These are phyloP conservation scores for Perilla frutescens DNA, from an alignment of 257 asterid species.

Conservation along the genomic window DNA sequence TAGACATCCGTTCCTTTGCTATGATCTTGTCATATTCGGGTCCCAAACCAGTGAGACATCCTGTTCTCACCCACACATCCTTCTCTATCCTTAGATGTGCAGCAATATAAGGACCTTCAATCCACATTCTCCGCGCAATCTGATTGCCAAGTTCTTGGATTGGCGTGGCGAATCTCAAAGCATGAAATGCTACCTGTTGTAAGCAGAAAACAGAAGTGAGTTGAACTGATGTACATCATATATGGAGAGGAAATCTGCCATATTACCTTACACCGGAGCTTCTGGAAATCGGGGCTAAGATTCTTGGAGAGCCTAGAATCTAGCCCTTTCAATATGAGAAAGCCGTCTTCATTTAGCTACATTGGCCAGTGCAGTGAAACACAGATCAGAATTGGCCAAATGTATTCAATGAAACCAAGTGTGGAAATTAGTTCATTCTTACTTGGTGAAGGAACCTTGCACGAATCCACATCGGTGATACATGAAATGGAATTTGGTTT, in stretches of 20 bases:
- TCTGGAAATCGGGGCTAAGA: slow-evolving; percentile 69
- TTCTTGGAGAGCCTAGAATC: slow-evolving; percentile 73
- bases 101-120: slow-evolving; percentile 66
- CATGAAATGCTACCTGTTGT: slow-evolving; percentile 67
- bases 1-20: slow-evolving; percentile 47
- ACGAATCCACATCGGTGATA: slow-evolving; percentile 66
- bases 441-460: slow-evolving; percentile 62
- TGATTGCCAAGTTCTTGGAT: slow-evolving; percentile 54
- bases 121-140: slow-evolving; percentile 73
- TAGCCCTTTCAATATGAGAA: slow-evolving; percentile 64
- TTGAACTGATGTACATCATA: too few relatives aligned
- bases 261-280: slow-evolving; percentile 65
- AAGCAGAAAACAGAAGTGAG: background rate
- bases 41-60: slow-evolving; percentile 62
- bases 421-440: slow-evolving; percentile 13
- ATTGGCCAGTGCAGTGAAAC: background rate
- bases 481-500: slow-evolving; percentile 60
- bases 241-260: background rate
- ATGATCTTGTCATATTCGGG: slow-evolving; percentile 44
- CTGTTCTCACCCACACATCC: slow-evolving; percentile 71
- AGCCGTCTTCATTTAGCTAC: slow-evolving; percentile 65
- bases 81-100: slow-evolving; percentile 66
- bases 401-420: background rate
- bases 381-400: background rate
- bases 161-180: slow-evolving; percentile 58